phyloP scores from a whole-genome alignment of 2,329 filamentous ascomycete species.

The Tolypocladium amazonense region DNA sequence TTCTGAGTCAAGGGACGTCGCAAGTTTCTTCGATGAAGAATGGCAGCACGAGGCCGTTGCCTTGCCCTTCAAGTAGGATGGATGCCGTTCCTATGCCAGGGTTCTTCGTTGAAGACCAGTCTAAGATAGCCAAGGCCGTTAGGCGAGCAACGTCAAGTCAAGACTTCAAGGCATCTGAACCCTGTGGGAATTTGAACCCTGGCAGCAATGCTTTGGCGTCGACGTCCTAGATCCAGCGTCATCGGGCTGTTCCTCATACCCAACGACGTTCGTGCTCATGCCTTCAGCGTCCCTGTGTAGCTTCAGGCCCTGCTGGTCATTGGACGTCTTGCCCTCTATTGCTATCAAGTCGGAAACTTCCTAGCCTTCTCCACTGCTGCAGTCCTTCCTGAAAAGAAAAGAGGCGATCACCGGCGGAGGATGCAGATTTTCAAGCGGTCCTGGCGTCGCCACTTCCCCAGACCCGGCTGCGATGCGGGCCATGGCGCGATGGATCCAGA shows the following conservation, averaged over 20 bases:
- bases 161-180: background rate
- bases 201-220: background rate
- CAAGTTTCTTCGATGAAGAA: background rate
- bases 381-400: background rate
- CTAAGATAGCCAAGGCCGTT: conserved; percentile 46
- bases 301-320: background rate
- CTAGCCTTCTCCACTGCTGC: background rate
- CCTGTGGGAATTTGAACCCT: background rate
- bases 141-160: conserved; percentile 31
- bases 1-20: background rate
- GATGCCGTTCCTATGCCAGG: too few relatives aligned
- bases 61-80: background rate
- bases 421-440: background rate
- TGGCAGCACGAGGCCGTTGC: background rate
- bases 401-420: background rate
- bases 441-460: background rate
- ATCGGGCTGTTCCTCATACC: background rate
- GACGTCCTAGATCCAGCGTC: background rate
- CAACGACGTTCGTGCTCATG: background rate
- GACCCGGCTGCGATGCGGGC: background rate
- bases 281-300: too few relatives aligned
- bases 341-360: background rate
- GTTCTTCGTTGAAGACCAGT: too few relatives aligned
- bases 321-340: background rate
- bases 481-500: background rate